Conservation (phyloP, 352 stramenopile genomes). For the Pythium monospermum region DNA sequence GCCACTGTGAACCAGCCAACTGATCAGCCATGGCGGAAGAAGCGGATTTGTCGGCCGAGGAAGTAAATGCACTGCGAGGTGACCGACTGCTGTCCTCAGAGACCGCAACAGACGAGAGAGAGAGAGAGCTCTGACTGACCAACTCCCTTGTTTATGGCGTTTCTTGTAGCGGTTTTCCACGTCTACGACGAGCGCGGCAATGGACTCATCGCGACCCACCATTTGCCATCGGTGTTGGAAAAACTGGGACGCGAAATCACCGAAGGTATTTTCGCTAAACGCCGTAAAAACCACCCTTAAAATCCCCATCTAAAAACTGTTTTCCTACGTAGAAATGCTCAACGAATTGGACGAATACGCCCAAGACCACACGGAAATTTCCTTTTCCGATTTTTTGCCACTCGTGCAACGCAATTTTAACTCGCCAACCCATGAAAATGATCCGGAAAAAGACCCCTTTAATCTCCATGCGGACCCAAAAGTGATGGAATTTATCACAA, state of each 20-base stretch:
- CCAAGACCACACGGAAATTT: constrained; percentile 45
- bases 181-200: constrained; percentile 65
- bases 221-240: constrained; percentile 69
- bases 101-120: no score
- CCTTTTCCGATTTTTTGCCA: constrained; percentile 60
- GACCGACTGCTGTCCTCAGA: neutral
- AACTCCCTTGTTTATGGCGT: neutral
- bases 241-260: constrained; percentile 65
- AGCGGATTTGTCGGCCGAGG: constrained; percentile 60
- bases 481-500: constrained; percentile 91
- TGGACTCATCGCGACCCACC: constrained; percentile 53
- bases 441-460: constrained; percentile 41
- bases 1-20: neutral
- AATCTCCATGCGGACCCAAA: constrained; percentile 81
- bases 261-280: constrained; percentile 36
- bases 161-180: constrained; percentile 60
- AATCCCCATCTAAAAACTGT: neutral
- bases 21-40: constrained; percentile 21
- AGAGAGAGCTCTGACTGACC: neutral
- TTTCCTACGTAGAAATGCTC: constrained; percentile 37
- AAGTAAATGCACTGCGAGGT: constrained; percentile 70
- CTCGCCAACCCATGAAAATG: constrained; percentile 38
- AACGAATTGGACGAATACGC: constrained; percentile 63
- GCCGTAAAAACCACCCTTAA: neutral
- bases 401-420: constrained; percentile 45